Evolutionary conservation across 805 yeast genomes (phyloP).

Genomic region (Candida maesae): DNA sequence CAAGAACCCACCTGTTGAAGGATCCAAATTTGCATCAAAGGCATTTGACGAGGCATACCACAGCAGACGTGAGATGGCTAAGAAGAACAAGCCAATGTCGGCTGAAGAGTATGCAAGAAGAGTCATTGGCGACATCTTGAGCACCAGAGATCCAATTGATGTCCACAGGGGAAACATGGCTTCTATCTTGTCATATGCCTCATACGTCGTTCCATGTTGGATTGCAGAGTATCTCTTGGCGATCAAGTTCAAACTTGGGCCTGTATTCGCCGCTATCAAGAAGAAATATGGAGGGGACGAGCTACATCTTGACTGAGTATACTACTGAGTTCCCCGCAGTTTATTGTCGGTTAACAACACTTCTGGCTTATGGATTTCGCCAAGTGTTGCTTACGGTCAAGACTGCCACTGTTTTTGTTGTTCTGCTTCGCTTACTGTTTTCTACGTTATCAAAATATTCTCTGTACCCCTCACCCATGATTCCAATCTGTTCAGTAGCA

Average conservation of each 20-base stretch:
- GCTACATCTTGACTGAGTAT: slow-evolving; percentile 22
- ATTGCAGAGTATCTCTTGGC: slow-evolving; percentile 39
- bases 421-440: no score
- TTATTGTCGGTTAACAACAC: no score
- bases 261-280: slow-evolving; percentile 30
- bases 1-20: slow-evolving; percentile 52
- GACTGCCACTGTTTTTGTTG: no score
- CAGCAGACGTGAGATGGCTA: slow-evolving; percentile 56
- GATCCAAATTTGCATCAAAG: slow-evolving; percentile 48
- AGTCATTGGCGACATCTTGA: slow-evolving; percentile 49
- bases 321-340: no score
- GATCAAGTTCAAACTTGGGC: slow-evolving; percentile 37
- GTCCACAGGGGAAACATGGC: slow-evolving; percentile 55
- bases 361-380: no score
- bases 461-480: no score
- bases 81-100: slow-evolving; percentile 52
- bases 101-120: slow-evolving; percentile 54
- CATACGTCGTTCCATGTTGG: slow-evolving; percentile 42
- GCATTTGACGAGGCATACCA: slow-evolving; percentile 48
- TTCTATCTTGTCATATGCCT: slow-evolving; percentile 31
- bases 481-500: no score
- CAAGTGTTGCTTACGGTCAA: no score
- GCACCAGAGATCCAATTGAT: slow-evolving; percentile 39
- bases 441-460: no score
- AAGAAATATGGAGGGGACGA: slow-evolving; percentile 17